Base-by-base conservation (phyloP, 805 yeast genomes). In the Saccharomycopsis selenospora region DNA sequence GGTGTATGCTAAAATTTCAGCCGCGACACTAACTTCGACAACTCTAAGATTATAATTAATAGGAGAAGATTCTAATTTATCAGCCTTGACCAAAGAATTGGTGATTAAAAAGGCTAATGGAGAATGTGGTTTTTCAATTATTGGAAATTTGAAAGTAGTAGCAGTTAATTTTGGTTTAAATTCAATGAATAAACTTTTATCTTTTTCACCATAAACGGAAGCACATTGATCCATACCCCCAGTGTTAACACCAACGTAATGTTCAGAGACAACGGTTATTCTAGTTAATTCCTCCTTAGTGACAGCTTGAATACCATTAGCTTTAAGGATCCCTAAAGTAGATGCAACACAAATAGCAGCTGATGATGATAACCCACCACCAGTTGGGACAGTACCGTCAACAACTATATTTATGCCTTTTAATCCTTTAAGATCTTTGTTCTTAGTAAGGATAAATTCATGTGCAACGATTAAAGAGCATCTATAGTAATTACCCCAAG, bases 221-320 rank as follows among this genome's bases (percentile, higher is more conserved):
- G 88, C 89, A 43, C 82, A 73, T 64, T 82, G 89, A 60, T 82
- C 89, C 84, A 82, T 76, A 36, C 89, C 88, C n/a, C 89, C 90
- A 29, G 82, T 78, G 60, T 79, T 82, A 46, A 82, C 84, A 29
- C 89, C 89, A 30, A 82, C 78, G 47, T 77, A 77, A 63, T 81
- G 85, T 59, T 82, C 89, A 36, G 81, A 76, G 3, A 75, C 77
- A 38, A 78, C 80, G 4, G 88, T 79, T 45, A 82, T 76, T 47
- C 66, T 63, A 17, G 82, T 78, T 51, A 82, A 67, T 49, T 72
- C 79, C 13, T 70, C 60, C 57, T 79, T 79, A 47, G 75, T 53
- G 33, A 80, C 63, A 7, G 57, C 50, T 2, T 56, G 48, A 22
- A 71, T 62, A n/a, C 75, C 75, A 56, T 78, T 77, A 13, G 78